Percentiles rank a stretch among this genome's conserved stretches.
These are phyloP conservation scores for Mycena galericulata DNA, from an alignment of 768 basidiomycete genomes.

Conservation along the genomic window DNA sequence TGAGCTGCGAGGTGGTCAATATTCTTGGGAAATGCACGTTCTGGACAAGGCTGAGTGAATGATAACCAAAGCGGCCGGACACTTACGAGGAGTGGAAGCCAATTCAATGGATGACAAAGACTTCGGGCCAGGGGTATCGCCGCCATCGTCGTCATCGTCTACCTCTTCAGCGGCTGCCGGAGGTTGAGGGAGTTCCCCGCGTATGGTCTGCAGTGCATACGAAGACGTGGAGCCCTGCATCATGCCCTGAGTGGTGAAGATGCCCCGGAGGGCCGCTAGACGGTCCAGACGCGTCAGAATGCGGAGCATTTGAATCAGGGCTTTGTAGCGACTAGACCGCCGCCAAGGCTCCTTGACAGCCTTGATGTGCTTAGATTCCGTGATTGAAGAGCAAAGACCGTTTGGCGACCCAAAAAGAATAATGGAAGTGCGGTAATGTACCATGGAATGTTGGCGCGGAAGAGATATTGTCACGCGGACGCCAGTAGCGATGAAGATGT, in stretches of 20 bases:
- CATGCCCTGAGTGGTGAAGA: not conserved
- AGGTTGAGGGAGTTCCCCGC: not conserved
- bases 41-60: not conserved
- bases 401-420: conserved; percentile 41
- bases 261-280: conserved; percentile 24
- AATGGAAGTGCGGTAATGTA: conserved; percentile 37
- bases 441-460: conserved; percentile 42
- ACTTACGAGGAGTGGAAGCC: not conserved
- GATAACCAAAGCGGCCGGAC: not conserved
- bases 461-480: conserved; percentile 38
- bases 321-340: conserved; percentile 38
- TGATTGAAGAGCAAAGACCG: conserved; percentile 50
- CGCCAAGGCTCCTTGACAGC: conserved; percentile 49
- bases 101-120: not conserved
- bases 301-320: conserved; percentile 46
- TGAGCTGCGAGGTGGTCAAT: conserved; percentile 26
- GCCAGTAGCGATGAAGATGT: conserved; percentile 42
- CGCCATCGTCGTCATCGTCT: not conserved
- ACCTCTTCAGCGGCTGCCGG: not conserved
- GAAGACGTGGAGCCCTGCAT: not conserved
- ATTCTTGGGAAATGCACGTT: conserved; percentile 18
- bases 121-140: not conserved
- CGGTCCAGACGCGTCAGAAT: conserved; percentile 43
- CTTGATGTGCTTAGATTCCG: conserved; percentile 47
- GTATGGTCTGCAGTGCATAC: not conserved